Conservation (phyloP, 2,329 filamentous ascomycete species). For the Colletotrichum sp. region DNA sequence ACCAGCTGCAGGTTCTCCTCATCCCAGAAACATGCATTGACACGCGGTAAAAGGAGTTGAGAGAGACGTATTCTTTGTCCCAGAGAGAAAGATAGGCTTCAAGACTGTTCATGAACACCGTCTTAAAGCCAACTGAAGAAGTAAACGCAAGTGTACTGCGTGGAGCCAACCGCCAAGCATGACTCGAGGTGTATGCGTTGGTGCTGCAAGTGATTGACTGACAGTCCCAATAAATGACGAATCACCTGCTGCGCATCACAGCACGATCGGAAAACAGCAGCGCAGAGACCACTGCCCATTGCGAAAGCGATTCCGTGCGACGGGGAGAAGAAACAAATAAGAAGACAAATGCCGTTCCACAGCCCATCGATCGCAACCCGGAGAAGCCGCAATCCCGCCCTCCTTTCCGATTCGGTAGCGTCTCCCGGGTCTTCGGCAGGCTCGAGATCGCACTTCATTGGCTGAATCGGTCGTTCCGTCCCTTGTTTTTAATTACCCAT, state of each 20-base stretch:
- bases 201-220: background rate
- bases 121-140: background rate
- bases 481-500: background rate
- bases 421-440: background rate
- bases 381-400: background rate
- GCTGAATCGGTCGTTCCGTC: background rate
- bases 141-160: background rate
- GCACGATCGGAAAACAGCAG: background rate
- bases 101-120: background rate
- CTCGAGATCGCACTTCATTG: background rate
- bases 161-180: background rate
- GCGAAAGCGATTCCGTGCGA: background rate
- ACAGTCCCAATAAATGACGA: background rate
- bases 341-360: background rate
- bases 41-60: background rate
- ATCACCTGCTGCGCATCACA: background rate
- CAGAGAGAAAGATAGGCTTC: accelerated
- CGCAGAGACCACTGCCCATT: background rate
- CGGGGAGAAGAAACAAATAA: accelerated
- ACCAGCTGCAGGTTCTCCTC: background rate
- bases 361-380: background rate
- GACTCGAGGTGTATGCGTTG: background rate
- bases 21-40: background rate
- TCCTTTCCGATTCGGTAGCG: background rate
- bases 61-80: background rate